A percentile compares a stretch with the other conserved stretches of the same genome.
phyloP scores from a whole-genome alignment of 768 basidiomycete genomes.

The Psilocybe azurescens region DNA sequence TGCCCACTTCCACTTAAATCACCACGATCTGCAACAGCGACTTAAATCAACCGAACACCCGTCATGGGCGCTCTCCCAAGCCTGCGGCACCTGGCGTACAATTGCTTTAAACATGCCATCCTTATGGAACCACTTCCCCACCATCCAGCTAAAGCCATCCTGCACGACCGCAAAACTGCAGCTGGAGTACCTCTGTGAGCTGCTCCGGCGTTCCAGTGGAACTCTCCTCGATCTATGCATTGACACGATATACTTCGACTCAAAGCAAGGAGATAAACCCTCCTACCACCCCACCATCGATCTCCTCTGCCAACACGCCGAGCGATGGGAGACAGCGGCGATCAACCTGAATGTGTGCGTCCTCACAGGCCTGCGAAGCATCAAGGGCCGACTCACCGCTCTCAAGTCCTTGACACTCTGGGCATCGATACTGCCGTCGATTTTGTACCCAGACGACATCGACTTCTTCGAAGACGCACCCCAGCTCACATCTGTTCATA shows the following conservation, averaged over 20 bases:
- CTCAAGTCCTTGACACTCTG: neutral
- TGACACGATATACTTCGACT: neutral
- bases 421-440: neutral
- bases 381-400: neutral
- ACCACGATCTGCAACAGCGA: too few relatives aligned
- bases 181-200: neutral
- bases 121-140: neutral
- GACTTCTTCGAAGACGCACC: neutral
- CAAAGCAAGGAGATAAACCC: neutral
- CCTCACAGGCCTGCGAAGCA: neutral
- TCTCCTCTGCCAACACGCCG: slow-evolving; percentile 5
- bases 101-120: neutral
- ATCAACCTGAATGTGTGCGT: neutral
- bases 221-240: neutral
- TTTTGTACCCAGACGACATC: neutral
- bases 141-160: neutral
- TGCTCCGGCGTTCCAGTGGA: neutral
- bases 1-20: neutral
- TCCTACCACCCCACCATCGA: neutral
- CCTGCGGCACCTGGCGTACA: neutral
- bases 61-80: neutral
- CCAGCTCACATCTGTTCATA: neutral
- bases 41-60: too few relatives aligned
- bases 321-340: slow-evolving; percentile 8
- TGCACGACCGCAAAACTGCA: neutral